A percentile compares a stretch with the other conserved stretches of the same genome.
phyloP scores from a whole-genome alignment of 2,329 filamentous ascomycete genomes.

The Saccharata proteae region DNA sequence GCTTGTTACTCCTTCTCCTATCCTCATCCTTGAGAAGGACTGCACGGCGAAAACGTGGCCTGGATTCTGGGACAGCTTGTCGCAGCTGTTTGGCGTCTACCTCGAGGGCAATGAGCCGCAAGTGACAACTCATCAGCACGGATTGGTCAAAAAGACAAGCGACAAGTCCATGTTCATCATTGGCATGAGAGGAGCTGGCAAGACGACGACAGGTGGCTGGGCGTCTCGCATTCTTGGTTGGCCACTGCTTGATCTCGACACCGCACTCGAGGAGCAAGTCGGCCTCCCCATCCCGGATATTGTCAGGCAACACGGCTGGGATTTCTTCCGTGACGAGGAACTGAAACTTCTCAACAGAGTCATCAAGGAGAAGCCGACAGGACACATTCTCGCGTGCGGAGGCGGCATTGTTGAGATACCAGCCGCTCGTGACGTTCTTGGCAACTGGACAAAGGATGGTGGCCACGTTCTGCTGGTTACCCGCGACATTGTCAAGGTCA shows the following conservation, averaged over 20 bases:
- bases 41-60: conserved; percentile 98
- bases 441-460: conserved; percentile 59
- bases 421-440: conserved; percentile 64
- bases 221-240: conserved; percentile 63
- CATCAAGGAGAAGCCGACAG: conserved; percentile 60
- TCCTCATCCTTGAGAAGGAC: conserved; percentile 75
- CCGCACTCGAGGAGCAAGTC: conserved; percentile 64
- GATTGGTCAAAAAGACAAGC: conserved; percentile 21
- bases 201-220: conserved; percentile 87
- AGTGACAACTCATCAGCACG: conserved; percentile 24
- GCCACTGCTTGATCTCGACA: conserved; percentile 76
- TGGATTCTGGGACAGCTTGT: conserved; percentile 91
- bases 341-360: conserved; percentile 59
- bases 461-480: conserved; percentile 82
- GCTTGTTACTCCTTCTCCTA: conserved; percentile 55
- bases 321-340: conserved; percentile 73
- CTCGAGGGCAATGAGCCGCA: conserved; percentile 61
- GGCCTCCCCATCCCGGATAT: conserved; percentile 76
- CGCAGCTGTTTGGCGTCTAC: conserved; percentile 61
- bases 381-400: conserved; percentile 83
- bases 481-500: conserved; percentile 74
- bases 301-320: conserved; percentile 70
- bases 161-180: conserved; percentile 76
- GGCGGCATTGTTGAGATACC: conserved; percentile 84
- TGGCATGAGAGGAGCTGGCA: conserved; percentile 93